Evolutionary conservation across 345 rosid genomes (phyloP).

Genomic region (Camelina sativa): DNA sequence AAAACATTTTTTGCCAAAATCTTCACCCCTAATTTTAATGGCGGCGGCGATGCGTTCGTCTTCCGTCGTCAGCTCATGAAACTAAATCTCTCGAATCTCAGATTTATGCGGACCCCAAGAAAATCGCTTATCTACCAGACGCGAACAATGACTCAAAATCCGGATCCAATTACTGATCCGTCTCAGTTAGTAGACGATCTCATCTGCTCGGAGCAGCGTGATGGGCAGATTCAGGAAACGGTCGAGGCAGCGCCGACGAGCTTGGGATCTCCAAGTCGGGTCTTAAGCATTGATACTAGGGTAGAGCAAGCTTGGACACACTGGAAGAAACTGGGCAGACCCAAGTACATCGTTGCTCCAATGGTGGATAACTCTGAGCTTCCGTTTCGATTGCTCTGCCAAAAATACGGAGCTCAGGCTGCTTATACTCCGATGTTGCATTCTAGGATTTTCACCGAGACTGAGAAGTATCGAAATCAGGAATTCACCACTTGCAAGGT

Average conservation of each 20-base stretch:
- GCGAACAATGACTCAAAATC: slow-evolving; percentile 40
- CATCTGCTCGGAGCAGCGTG: slow-evolving; percentile 44
- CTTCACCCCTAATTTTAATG: slow-evolving; percentile 37
- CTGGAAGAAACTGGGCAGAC: slow-evolving; percentile 78
- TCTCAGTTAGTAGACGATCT: slow-evolving; percentile 45
- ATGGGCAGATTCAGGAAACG: slow-evolving; percentile 20
- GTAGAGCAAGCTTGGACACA: slow-evolving; percentile 84
- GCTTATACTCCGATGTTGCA: slow-evolving; percentile 97
- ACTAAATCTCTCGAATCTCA: slow-evolving; percentile 37
- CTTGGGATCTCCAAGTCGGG: slow-evolving; percentile 43
- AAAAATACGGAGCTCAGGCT: slow-evolving; percentile 89
- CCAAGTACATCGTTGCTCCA: slow-evolving; percentile 86
- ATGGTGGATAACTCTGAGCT: slow-evolving; percentile 99
- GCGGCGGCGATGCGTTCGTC: slow-evolving; percentile 66
- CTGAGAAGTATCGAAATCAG: slow-evolving; percentile 69
- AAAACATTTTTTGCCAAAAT: not conserved
- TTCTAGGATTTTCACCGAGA: slow-evolving; percentile 81
- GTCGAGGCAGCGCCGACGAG: slow-evolving; percentile 31
- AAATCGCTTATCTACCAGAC: slow-evolving; percentile 47
- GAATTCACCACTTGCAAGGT: slow-evolving; percentile 96
- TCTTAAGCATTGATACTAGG: slow-evolving; percentile 49
- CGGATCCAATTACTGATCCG: slow-evolving; percentile 33
- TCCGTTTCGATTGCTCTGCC: slow-evolving; percentile 91
- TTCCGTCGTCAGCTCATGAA: slow-evolving; percentile 59
- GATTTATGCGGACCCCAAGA: slow-evolving; percentile 24